Base-by-base conservation (phyloP, 345 rosid species). In the Rubroshorea leprosula region DNA sequence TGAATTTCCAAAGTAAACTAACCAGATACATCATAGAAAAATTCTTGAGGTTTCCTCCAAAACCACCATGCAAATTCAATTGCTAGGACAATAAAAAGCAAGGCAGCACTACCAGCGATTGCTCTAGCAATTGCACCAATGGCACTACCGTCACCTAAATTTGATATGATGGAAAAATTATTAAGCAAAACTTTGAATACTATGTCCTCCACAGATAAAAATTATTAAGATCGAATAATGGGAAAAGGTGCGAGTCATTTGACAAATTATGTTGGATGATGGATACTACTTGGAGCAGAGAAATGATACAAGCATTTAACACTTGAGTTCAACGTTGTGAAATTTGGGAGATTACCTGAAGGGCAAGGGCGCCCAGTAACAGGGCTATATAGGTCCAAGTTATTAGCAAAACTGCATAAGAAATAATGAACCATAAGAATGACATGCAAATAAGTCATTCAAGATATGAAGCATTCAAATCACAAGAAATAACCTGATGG, bases 111-210 rank as follows among this genome's bases (percentile, higher is more conserved):
- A 44, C 97, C 99, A 44, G 99, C 97, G 53, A 93, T 97, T 79
- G 97, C 99, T 54, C 99, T 97, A 20, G 97, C 99, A 60, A 93
- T 93, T 21, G 97, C 97, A 66, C 94, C 95, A 57, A 97, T 93
- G 20, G 76, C 75, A 69, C 94, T 77, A 29, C 70, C 81, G 55
- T 90, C 90, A 69, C 86, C 99, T 92, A 80, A 72, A 71, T 49
- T n/a, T 15, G 51, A 73, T 0, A 22, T 49, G 52, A 49, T n/a
- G 17, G 41, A 52, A 12, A 22, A 52, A 15, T 50, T 49, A 23
- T 5, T 27, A 51, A 16, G 49, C 47, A 20, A 41, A 23, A 11
- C 24, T 22, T 10, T 25, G 41, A 44, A 44, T 6, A 39, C 64
- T 1, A 49, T 9, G 15, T 25, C 53, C 51, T 46, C 23, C 27